phyloP scores from a whole-genome alignment of 2,329 filamentous ascomycete genomes.

The Ceratocystis cubensis region DNA sequence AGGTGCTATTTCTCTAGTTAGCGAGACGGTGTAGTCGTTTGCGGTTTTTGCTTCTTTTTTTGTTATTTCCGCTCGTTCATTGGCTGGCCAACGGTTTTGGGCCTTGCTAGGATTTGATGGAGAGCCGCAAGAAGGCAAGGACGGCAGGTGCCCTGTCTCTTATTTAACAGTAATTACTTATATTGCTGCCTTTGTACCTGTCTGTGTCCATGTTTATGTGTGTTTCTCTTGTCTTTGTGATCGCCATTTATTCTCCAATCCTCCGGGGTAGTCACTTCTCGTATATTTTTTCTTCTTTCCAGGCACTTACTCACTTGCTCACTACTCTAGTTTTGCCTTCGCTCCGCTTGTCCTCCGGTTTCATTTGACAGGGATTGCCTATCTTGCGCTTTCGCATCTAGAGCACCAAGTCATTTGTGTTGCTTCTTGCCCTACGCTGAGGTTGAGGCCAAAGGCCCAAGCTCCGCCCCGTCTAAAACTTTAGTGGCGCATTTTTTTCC shows the following conservation, averaged over 20 bases:
- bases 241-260: not conserved
- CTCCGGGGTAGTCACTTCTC: not conserved
- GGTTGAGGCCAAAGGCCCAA: constrained; percentile 1
- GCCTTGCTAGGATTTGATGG: not conserved
- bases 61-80: not conserved
- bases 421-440: not conserved
- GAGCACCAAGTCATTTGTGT: not conserved
- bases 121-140: not conserved
- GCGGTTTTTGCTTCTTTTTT: not conserved
- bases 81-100: not conserved
- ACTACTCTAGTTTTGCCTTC: not conserved
- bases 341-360: not conserved
- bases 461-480: constrained; percentile 9
- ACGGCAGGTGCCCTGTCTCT: not conserved
- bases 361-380: constrained; percentile 5
- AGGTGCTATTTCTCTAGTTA: not conserved
- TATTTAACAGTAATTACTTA: not conserved
- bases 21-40: not conserved
- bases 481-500: constrained; percentile 7
- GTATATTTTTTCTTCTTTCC: not conserved
- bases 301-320: not conserved
- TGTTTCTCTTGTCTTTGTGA: not conserved
- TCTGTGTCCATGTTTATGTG: not conserved
- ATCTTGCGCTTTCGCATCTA: not conserved
- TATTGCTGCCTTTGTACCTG: not conserved